A percentile compares a stretch with the other conserved stretches of the same genome.
Evolutionary conservation across 2,329 filamentous ascomycete species (phyloP).

Genomic region (Aureobasidium musti): DNA sequence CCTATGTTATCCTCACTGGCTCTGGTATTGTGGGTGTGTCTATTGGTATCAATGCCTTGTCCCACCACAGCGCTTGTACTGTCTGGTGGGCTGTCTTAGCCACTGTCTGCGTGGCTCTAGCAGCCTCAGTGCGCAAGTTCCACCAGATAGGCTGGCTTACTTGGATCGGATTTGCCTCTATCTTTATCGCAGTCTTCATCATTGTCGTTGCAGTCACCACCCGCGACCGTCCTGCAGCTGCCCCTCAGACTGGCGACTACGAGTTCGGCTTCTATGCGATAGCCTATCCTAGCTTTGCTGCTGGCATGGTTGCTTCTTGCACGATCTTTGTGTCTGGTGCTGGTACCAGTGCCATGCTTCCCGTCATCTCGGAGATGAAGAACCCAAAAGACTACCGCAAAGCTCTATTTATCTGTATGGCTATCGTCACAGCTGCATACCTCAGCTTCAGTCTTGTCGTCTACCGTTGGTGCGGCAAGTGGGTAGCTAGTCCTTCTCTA

Average conservation of each 20-base stretch:
- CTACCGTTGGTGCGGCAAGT: constrained; percentile 63
- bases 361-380: constrained; percentile 67
- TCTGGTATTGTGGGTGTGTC: constrained; percentile 62
- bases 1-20: constrained; percentile 59
- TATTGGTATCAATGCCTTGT: constrained; percentile 62
- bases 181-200: constrained; percentile 54
- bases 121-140: constrained; percentile 60
- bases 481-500: constrained; percentile 63
- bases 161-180: constrained; percentile 61
- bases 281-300: constrained; percentile 59
- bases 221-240: constrained; percentile 60
- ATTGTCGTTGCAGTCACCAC: constrained; percentile 57
- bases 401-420: constrained; percentile 61
- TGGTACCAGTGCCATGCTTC: constrained; percentile 62
- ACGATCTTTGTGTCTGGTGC: constrained; percentile 64
- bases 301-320: constrained; percentile 59
- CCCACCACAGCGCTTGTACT: constrained; percentile 60
- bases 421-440: constrained; percentile 59
- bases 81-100: constrained; percentile 60
- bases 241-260: constrained; percentile 60
- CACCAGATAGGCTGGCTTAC: constrained; percentile 64
- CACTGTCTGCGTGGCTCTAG: constrained; percentile 52
- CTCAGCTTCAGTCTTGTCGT: constrained; percentile 61
- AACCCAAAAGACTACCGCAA: constrained; percentile 62
- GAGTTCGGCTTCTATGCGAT: constrained; percentile 62